Conservation (phyloP, 129 eudicot genomes). For the Apium graveolens region DNA sequence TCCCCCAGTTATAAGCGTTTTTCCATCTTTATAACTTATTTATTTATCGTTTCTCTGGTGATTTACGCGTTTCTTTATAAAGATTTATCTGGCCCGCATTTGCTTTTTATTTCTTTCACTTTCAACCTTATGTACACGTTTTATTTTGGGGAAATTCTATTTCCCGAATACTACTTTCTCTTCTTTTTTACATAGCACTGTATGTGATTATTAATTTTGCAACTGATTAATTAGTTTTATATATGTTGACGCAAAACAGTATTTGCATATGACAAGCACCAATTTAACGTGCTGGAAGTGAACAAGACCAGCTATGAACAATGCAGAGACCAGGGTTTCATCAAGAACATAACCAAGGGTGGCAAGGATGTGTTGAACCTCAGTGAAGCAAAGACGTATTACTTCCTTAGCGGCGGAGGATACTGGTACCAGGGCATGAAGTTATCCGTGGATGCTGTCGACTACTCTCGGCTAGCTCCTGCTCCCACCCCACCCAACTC, state of each 20-base stretch:
- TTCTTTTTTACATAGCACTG: too few relatives aligned
- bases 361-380: conserved; percentile 35
- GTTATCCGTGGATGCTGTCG: conserved; percentile 23
- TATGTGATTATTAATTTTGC: neutral
- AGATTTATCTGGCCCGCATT: neutral
- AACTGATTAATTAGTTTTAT: neutral
- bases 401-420: conserved; percentile 36
- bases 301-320: conserved; percentile 27
- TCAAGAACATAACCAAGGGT: conserved; percentile 28
- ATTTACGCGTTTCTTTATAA: too few relatives aligned
- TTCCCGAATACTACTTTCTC: too few relatives aligned
- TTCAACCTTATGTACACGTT: neutral
- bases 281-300: conserved; percentile 28
- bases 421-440: conserved; percentile 31
- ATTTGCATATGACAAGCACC: conserved; percentile 16
- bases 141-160: too few relatives aligned
- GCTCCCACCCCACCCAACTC: neutral
- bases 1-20: neutral
- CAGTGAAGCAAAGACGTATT: conserved; percentile 26
- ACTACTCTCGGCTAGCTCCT: conserved; percentile 6
- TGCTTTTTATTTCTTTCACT: neutral
- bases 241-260: neutral
- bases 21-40: neutral
- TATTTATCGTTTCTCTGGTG: too few relatives aligned
- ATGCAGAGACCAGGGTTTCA: conserved; percentile 26